Percentiles rank a stretch among this genome's conserved stretches.
These are phyloP conservation scores for Diaporthe citri DNA, from an alignment of 2,329 filamentous ascomycete species.

Conservation along the genomic window DNA sequence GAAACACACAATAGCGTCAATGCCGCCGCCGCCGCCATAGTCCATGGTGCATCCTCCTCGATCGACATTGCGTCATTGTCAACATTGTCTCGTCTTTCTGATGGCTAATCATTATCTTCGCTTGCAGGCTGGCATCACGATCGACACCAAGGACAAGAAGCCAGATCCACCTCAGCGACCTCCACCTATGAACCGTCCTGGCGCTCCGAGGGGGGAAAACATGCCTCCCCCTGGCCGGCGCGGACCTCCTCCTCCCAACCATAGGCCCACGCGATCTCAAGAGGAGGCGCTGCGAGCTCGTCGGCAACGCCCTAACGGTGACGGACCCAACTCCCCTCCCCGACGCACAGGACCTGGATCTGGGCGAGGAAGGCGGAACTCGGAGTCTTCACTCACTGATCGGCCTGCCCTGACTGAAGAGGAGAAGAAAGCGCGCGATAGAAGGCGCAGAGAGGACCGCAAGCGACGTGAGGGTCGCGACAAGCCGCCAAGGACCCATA, in stretches of 20 bases:
- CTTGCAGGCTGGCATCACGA: conserved; percentile 73
- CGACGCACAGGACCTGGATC: conserved; percentile 52
- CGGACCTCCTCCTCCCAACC: conserved; percentile 57
- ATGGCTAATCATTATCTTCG: conserved; percentile 48
- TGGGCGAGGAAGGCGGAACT: conserved; percentile 76
- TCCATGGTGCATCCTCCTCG: not conserved
- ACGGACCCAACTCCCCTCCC: conserved; percentile 51
- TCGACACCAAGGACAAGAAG: conserved; percentile 74
- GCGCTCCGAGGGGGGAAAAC: conserved; percentile 57
- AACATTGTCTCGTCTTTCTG: not conserved
- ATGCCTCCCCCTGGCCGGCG: conserved; percentile 60
- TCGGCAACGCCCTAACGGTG: conserved; percentile 50
- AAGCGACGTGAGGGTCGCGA: conserved; percentile 65
- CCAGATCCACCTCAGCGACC: conserved; percentile 47
- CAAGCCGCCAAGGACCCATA: conserved; percentile 60
- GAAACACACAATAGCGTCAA: conserved; percentile 33
- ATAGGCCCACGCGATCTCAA: conserved; percentile 75
- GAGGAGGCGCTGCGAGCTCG: conserved; percentile 72
- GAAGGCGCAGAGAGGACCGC: conserved; percentile 60
- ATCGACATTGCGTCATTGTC: conserved; percentile 7
- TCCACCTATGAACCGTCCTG: conserved; percentile 55
- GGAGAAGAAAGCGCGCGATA: conserved; percentile 64
- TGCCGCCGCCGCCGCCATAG: not conserved
- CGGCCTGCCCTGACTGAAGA: conserved; percentile 69
- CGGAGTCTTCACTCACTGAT: conserved; percentile 78